A percentile compares a stretch with the other conserved stretches of the same genome.
These are phyloP conservation scores for Prinsepia uniflora DNA, from an alignment of 306 rosid genomes.

Conservation along the genomic window DNA sequence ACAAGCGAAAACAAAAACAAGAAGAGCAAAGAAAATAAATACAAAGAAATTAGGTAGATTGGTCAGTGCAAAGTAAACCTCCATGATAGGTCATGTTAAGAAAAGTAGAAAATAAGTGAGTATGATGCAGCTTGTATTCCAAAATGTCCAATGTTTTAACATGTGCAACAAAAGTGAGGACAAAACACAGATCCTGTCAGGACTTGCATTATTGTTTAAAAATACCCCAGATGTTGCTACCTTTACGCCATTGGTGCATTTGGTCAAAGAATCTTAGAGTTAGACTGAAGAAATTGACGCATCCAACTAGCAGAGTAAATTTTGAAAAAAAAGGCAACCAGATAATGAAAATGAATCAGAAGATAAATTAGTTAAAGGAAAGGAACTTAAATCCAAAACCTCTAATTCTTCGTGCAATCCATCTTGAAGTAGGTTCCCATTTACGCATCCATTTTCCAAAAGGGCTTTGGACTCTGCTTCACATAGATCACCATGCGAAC, in stretches of 20 bases:
- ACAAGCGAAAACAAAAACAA: conserved; percentile 10
- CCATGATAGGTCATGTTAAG: neutral
- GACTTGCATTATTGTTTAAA: conserved; percentile 5
- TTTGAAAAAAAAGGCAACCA: neutral
- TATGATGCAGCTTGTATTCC: conserved; percentile 13
- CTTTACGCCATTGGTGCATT: conserved; percentile 17
- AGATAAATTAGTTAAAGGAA: conserved; percentile 6
- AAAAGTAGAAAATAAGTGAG: neutral
- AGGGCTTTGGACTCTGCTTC: conserved; percentile 32
- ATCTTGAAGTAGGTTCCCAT: conserved; percentile 30
- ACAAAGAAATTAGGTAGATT: conserved; percentile 28
- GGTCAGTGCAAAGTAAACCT: conserved; percentile 29
- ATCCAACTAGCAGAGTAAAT: conserved; percentile 12
- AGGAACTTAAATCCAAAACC: conserved; percentile 61
- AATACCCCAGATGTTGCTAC: conserved; percentile 21
- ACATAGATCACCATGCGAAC: conserved; percentile 22
- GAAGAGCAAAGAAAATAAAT: conserved; percentile 3
- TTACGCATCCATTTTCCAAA: conserved; percentile 22
- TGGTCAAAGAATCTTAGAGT: conserved; percentile 15
- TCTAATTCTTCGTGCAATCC: conserved; percentile 41
- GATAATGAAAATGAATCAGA: conserved; percentile 1
- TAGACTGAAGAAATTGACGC: conserved; percentile 12
- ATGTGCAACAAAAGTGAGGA: conserved; percentile 13
- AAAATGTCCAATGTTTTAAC: conserved; percentile 19
- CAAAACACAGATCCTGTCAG: conserved; percentile 19